A percentile compares a stretch with the other conserved stretches of the same genome.
Conservation (phyloP, 805 yeast genomes). For the Nakazawaea holstii region DNA sequence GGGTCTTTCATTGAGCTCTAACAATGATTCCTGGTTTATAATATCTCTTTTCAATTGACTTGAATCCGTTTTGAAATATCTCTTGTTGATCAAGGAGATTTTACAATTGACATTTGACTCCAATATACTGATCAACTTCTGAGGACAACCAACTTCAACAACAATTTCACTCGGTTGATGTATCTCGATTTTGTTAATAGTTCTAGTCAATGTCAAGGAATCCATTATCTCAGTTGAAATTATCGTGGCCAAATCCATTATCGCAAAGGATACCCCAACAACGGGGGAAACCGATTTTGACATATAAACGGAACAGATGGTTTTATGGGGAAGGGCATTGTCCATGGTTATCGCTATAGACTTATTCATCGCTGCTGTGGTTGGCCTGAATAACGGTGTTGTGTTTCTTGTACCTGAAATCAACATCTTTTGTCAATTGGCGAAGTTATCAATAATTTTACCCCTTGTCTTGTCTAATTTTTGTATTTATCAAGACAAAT, state of each 20-base stretch:
- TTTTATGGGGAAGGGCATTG: background rate
- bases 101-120: slow-evolving; percentile 24
- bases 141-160: slow-evolving; percentile 21
- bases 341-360: background rate
- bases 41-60: slow-evolving; percentile 13
- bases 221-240: slow-evolving; percentile 32
- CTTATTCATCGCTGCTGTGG: background rate
- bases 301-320: slow-evolving; percentile 19
- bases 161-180: slow-evolving; percentile 29
- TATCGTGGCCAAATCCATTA: slow-evolving; percentile 32
- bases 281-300: slow-evolving; percentile 18
- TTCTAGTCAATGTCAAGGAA: slow-evolving; percentile 40
- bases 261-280: slow-evolving; percentile 35
- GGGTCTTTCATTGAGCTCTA: slow-evolving; percentile 23
- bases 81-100: slow-evolving; percentile 20
- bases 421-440: too few species aligned
- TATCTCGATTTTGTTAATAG: slow-evolving; percentile 34
- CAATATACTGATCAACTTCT: slow-evolving; percentile 30
- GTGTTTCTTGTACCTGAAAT: background rate
- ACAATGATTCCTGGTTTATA: slow-evolving; percentile 17
- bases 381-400: background rate
- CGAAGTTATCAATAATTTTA: too few species aligned
- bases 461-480: too few species aligned
- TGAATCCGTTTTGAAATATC: slow-evolving; percentile 24
- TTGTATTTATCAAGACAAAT: too few species aligned